Conservation (phyloP, 306 rosid species). For the Alnus rubra region DNA sequence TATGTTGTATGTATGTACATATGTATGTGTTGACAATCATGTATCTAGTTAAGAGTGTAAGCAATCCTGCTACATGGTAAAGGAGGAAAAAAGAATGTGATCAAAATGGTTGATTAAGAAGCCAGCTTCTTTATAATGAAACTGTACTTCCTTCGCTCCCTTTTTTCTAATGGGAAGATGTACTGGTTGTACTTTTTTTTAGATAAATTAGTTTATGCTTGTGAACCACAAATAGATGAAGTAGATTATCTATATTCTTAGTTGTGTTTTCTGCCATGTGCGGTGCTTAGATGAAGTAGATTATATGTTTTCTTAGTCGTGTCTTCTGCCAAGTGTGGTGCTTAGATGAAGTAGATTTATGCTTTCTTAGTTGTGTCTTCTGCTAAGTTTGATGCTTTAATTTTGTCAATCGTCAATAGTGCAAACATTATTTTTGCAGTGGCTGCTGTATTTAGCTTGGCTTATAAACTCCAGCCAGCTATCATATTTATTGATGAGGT, state of each 20-base stretch:
- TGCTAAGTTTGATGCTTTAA: slow-evolving; percentile 1
- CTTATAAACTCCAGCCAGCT: slow-evolving; percentile 95
- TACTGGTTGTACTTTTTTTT: neutral
- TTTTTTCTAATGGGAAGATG: neutral
- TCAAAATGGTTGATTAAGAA: neutral
- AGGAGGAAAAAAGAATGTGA: neutral
- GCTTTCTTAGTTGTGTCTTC: slow-evolving; percentile 8
- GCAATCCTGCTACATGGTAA: neutral
- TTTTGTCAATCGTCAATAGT: slow-evolving; percentile 22
- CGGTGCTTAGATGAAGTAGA: slow-evolving; percentile 11
- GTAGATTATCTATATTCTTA: neutral
- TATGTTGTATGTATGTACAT: too few species aligned
- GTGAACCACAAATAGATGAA: neutral
- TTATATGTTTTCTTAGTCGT: slow-evolving; percentile 1
- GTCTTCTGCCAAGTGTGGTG: slow-evolving; percentile 4
- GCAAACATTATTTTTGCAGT: slow-evolving; percentile 50
- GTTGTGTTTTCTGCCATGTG: neutral
- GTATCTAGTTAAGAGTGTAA: neutral
- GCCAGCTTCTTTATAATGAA: neutral
- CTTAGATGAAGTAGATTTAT: neutral
- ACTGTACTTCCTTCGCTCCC: neutral
- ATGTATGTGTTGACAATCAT: neutral
- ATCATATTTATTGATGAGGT: slow-evolving; percentile 98
- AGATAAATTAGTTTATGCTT: too few species aligned
- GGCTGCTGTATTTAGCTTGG: slow-evolving; percentile 96